Base-by-base conservation (phyloP, 2,329 filamentous ascomycete species). In the Sporothrix phasma region DNA sequence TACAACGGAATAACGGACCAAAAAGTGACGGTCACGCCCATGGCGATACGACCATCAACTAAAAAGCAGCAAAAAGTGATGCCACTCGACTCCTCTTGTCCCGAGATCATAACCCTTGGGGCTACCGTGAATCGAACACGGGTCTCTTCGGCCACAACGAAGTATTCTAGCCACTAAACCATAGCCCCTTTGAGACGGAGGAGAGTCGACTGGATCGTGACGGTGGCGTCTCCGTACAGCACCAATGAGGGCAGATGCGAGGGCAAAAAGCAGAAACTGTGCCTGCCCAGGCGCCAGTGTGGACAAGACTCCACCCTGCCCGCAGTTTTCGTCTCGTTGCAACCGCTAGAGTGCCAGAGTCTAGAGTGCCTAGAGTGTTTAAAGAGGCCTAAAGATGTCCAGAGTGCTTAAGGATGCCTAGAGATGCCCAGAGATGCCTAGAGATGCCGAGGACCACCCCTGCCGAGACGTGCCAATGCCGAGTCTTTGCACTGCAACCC, bases 81-180 rank as follows among this genome's bases (percentile, higher is more conserved):
- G 34, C 34, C 11, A 26, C 29, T 54, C 41, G 31, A 60, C 11
- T 17, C 51, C 64, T 56, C 64, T 41, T n/a, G 63, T 11, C 13
- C 31, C 19, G 31, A 56, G 10, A 22, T 11, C 24, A 56, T 24
- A 56, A 24, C 31, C 47, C 31, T 56, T 56, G 63, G 64, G 66
- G 67, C 61, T 63, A 67, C 66, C 67, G 65, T 68, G 67, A 67
- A 68, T 68, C 66, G 67, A 68, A 68, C 66, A 67, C 65, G 67
- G 65, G 66, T 68, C 65, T 68, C 65, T 34, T 67, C 66, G 66
- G 66, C 66, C 66, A 67, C 66, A 67, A 67, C 66, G 66, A 67
- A 34, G 61, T 67, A 66, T 67, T 66, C 66, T 67, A 65, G 63
- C 66, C 66, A 67, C 65, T 67, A 66, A 66, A 67, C 66, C 62